A percentile compares a stretch with the other conserved stretches of the same genome.
Conservation (phyloP, 805 yeast genomes). For the Nakazawaea sp. region DNA sequence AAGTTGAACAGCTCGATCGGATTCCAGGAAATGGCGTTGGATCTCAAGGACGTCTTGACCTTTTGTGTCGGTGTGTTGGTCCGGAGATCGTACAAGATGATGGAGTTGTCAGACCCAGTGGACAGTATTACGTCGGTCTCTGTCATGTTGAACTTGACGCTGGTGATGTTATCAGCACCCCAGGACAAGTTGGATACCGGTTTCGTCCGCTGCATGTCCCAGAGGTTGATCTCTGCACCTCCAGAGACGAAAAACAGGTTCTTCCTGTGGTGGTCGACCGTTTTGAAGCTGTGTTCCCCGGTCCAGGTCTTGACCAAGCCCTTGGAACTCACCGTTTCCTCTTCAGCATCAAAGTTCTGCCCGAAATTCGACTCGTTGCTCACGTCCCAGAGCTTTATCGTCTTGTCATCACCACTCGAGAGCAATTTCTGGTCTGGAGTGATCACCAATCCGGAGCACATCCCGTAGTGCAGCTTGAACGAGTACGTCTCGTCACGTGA, state of each 20-base stretch:
- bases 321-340: constrained; percentile 22
- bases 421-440: constrained; percentile 58
- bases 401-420: constrained; percentile 88
- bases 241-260: constrained; percentile 83
- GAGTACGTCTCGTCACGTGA: constrained; percentile 68
- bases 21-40: constrained; percentile 89
- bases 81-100: constrained; percentile 85
- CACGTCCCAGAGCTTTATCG: constrained; percentile 85
- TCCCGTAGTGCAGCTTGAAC: constrained; percentile 85
- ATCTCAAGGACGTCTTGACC: constrained; percentile 72
- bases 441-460: constrained; percentile 71
- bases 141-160: constrained; percentile 82
- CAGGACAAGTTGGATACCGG: constrained; percentile 77
- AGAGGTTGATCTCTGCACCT: constrained; percentile 82
- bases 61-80: constrained; percentile 91
- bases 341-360: constrained; percentile 17
- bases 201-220: constrained; percentile 81
- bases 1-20: constrained; percentile 96
- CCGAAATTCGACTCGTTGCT: constrained; percentile 29
- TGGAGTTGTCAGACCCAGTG: constrained; percentile 84
- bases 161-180: constrained; percentile 90
- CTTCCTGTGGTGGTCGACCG: constrained; percentile 78
- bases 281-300: constrained; percentile 79
- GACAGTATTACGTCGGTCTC: constrained; percentile 87
- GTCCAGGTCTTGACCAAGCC: constrained; percentile 75